Evolutionary conservation across 2,329 filamentous ascomycete genomes (phyloP).

Genomic region (Fusarium multiceps): DNA sequence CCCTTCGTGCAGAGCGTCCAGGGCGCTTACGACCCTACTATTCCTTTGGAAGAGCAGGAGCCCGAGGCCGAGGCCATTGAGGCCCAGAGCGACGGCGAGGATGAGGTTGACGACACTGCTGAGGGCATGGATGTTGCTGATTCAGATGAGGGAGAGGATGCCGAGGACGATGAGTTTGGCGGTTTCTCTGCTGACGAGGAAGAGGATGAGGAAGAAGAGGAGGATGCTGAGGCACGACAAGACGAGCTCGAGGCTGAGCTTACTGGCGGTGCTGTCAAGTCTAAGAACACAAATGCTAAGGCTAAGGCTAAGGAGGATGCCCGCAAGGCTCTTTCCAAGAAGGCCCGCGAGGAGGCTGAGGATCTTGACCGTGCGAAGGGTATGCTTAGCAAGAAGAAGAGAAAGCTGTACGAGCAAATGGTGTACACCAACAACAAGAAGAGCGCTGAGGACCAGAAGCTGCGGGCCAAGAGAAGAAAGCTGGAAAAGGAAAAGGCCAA

Average conservation of each 20-base stretch:
- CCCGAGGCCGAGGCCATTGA: slow-evolving; percentile 84
- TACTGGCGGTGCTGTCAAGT: slow-evolving; percentile 71
- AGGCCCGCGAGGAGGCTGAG: slow-evolving; percentile 81
- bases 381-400: slow-evolving; percentile 98
- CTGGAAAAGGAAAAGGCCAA: slow-evolving; percentile 75
- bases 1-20: slow-evolving; percentile 91
- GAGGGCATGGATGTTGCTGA: slow-evolving; percentile 63
- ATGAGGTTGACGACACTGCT: slow-evolving; percentile 57
- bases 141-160: slow-evolving; percentile 60
- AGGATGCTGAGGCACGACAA: slow-evolving; percentile 80
- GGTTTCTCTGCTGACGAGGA: slow-evolving; percentile 63
- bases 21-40: slow-evolving; percentile 91
- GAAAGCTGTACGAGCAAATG: slow-evolving; percentile 98
- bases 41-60: slow-evolving; percentile 87
- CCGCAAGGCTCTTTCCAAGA: slow-evolving; percentile 75
- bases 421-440: slow-evolving; percentile 93
- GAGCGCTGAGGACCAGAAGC: slow-evolving; percentile 87
- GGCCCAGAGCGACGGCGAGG: slow-evolving; percentile 68
- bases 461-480: slow-evolving; percentile 90
- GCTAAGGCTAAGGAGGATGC: slow-evolving; percentile 75
- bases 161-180: slow-evolving; percentile 60
- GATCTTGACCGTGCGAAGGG: slow-evolving; percentile 94
- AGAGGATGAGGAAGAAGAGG: slow-evolving; percentile 62
- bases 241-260: slow-evolving; percentile 93
- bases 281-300: slow-evolving; percentile 60